Percentiles rank a stretch among this genome's conserved stretches.
These are phyloP conservation scores for Cutaneotrichosporon cutaneum DNA, from an alignment of 1,284 basidiomycete genomes.

Conservation along the genomic window DNA sequence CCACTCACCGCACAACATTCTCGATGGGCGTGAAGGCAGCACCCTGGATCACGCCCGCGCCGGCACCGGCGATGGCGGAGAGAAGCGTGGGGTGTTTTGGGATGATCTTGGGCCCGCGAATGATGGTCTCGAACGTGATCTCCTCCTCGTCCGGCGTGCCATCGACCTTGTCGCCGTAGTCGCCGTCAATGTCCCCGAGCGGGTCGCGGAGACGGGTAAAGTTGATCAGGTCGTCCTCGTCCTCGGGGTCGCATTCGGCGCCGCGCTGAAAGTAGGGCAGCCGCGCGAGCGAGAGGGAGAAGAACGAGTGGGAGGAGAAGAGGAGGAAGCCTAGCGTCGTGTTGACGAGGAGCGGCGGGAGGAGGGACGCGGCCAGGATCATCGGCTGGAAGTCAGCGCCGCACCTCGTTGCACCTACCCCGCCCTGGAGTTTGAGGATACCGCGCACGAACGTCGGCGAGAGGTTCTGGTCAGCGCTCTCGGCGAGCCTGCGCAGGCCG, in stretches of 20 bases:
- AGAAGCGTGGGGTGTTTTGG: slow-evolving; percentile 49
- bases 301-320: slow-evolving; percentile 50
- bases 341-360: slow-evolving; percentile 50
- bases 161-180: slow-evolving; percentile 15
- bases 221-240: slow-evolving; percentile 16
- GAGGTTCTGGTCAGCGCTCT: slow-evolving; percentile 47
- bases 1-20: slow-evolving; percentile 47
- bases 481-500: slow-evolving; percentile 46
- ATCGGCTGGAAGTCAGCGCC: slow-evolving; percentile 15
- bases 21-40: slow-evolving; percentile 51
- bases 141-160: slow-evolving; percentile 27
- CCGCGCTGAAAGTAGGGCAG: slow-evolving; percentile 43
- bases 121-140: slow-evolving; percentile 43
- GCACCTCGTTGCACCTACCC: slow-evolving; percentile 24
- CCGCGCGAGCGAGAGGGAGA: slow-evolving; percentile 45
- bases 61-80: slow-evolving; percentile 46
- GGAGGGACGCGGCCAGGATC: slow-evolving; percentile 39
- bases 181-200: slow-evolving; percentile 22
- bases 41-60: slow-evolving; percentile 49
- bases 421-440: slow-evolving; percentile 41
- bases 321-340: slow-evolving; percentile 51
- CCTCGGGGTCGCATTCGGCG: slow-evolving; percentile 9
- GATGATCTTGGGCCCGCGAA: slow-evolving; percentile 43
- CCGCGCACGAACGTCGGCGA: slow-evolving; percentile 47
- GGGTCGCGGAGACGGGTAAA: slow-evolving; percentile 15